Evolutionary conservation across 2,329 filamentous ascomycete species (phyloP).

Genomic region (Triangularia verruculosa): DNA sequence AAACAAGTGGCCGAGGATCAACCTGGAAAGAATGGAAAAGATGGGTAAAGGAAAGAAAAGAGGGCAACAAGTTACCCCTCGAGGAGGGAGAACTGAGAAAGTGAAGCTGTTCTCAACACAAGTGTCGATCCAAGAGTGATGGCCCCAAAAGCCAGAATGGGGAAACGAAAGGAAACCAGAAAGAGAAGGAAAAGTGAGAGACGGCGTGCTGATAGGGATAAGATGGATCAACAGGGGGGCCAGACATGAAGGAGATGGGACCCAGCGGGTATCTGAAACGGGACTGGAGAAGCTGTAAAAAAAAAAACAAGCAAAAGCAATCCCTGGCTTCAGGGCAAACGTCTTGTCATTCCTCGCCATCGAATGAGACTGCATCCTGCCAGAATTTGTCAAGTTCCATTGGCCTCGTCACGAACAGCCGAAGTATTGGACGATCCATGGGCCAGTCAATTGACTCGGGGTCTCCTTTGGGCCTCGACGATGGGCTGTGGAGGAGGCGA

Average conservation of each 20-base stretch:
- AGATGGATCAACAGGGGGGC: conserved; percentile 17
- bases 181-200: conserved; percentile 9
- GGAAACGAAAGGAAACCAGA: conserved; percentile 3
- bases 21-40: conserved; percentile 50
- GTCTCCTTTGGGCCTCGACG: conserved; percentile 2
- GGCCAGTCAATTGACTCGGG: neutral
- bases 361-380: neutral
- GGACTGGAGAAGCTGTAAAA: conserved; percentile 20
- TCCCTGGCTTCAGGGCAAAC: neutral
- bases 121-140: neutral
- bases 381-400: neutral
- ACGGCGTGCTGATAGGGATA: conserved; percentile 9
- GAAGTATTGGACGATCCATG: neutral
- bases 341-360: neutral
- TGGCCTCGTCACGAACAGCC: neutral
- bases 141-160: conserved; percentile 8
- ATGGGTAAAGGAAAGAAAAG: conserved; percentile 30
- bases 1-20: conserved; percentile 50
- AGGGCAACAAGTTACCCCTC: conserved; percentile 31
- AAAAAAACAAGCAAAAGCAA: neutral
- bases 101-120: conserved; percentile 11
- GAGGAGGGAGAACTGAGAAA: conserved; percentile 12
- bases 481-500: conserved; percentile 6
- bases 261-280: conserved; percentile 32
- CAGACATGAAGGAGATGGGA: conserved; percentile 14